phyloP scores from a whole-genome alignment of 2,329 filamentous ascomycete genomes.

The Beauveria scarabaeidicola region DNA sequence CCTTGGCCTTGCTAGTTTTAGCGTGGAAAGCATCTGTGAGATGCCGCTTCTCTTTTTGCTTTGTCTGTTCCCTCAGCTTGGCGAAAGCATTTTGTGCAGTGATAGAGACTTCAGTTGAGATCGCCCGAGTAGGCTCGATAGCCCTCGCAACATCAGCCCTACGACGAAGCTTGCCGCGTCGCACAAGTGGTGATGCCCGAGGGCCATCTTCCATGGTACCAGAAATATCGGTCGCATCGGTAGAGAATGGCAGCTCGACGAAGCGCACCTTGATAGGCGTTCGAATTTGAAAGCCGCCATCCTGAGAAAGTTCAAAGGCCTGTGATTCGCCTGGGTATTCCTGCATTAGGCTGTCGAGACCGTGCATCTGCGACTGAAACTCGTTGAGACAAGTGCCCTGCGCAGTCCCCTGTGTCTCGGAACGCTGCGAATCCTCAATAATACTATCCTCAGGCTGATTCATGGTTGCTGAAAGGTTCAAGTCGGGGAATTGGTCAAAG shows the following conservation, averaged over 20 bases:
- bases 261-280: constrained; percentile 65
- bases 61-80: constrained; percentile 59
- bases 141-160: constrained; percentile 26
- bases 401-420: constrained; percentile 27
- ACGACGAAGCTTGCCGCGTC: constrained; percentile 47
- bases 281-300: constrained; percentile 64
- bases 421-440: constrained; percentile 35
- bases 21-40: constrained; percentile 59
- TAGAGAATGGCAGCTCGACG: constrained; percentile 55
- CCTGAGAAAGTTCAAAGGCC: constrained; percentile 69
- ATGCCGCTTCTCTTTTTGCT: constrained; percentile 44
- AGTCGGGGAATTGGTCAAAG: constrained; percentile 48
- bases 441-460: constrained; percentile 46
- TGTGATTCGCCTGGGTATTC: constrained; percentile 51
- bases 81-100: constrained; percentile 47
- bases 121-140: constrained; percentile 9
- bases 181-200: constrained; percentile 58
- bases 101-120: background rate
- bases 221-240: constrained; percentile 57
- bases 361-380: constrained; percentile 51
- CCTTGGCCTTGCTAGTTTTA: constrained; percentile 78
- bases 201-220: constrained; percentile 27
- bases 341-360: constrained; percentile 47
- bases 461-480: constrained; percentile 52
- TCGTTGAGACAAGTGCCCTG: constrained; percentile 47